A percentile compares a stretch with the other conserved stretches of the same genome.
Evolutionary conservation across 177 flowering plant genomes (phyloP).

Genomic region (Vitis hybrid): DNA sequence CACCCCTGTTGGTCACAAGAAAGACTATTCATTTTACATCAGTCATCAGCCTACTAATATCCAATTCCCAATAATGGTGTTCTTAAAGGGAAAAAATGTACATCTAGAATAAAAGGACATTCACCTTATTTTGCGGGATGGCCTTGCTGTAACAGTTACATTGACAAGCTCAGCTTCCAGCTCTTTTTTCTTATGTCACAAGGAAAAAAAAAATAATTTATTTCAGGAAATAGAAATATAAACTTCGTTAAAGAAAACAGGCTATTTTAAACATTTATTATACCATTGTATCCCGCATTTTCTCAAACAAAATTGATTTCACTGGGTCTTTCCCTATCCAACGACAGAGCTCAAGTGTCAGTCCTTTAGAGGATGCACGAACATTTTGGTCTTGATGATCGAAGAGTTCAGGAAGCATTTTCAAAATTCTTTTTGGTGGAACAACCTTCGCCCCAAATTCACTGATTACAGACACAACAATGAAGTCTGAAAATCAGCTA

Average conservation of each 20-base stretch:
- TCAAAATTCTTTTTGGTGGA: constrained; percentile 89
- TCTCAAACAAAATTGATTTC: constrained; percentile 90
- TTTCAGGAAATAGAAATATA: not conserved
- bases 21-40: too few species aligned
- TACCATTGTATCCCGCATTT: constrained; percentile 99
- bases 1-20: too few species aligned
- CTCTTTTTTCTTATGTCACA: constrained; percentile 80
- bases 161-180: constrained; percentile 95
- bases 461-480: constrained; percentile 38
- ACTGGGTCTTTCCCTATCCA: constrained; percentile 99
- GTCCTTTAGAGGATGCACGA: constrained; percentile 92
- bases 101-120: not conserved
- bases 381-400: constrained; percentile 99
- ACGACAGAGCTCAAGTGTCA: constrained; percentile 97
- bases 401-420: constrained; percentile 99
- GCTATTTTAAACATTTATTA: not conserved
- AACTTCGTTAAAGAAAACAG: not conserved
- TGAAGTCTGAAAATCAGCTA: not conserved
- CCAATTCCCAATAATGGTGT: too few species aligned
- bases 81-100: not conserved
- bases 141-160: constrained; percentile 79
- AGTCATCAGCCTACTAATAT: too few species aligned
- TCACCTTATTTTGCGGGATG: constrained; percentile 90
- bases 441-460: constrained; percentile 95
- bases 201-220: constrained; percentile 10